Evolutionary conservation across 352 stramenopile genomes (phyloP), one percentile per base, ranked within the genome.

Genomic region (Globisporangium splendens): DNA sequence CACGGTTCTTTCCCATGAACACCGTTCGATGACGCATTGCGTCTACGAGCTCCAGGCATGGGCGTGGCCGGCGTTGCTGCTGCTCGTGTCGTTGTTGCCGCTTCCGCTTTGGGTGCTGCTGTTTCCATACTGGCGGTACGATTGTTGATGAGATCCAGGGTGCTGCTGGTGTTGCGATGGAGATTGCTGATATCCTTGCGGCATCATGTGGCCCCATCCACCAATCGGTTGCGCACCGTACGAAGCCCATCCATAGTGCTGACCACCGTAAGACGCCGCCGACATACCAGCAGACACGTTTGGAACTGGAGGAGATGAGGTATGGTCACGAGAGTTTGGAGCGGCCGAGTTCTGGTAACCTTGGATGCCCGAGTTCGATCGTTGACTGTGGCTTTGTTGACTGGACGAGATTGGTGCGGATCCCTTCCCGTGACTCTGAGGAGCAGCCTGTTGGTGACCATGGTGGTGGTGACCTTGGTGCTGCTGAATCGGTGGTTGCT

Each of bases 181-280:
- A 35, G 72, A 80, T 65, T 89, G 79, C 70, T 91, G 84, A 63
- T 91, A 91, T n/a, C 75, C 81, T 59, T 93, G 83, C 0, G 79
- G 85, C 75, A 91, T 83, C 79, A 91, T 92, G 71, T 95, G 83
- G 21, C 80, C 72, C 75, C 85, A 91, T 39, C 76, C 80, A 17
- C 83, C 83, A 38, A 91, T 76, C 17, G 86, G 80, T 63, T 92
- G 85, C 3, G 62, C 76, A 28, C 82, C 82, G 50, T 92, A 93
- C 56, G 82, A 90, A 13, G 72, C 73, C 86, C 86, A 95, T 46
- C 82, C 81, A 50, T 93, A 92, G 63, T 95, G 85, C 69, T 91
- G 78, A 41, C 68, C 66, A 46, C 69, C 74, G 54, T 90, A 91
- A 35, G 72, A 82, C 18, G 65, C 72, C 15, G 62, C 69, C 42